These are phyloP conservation scores for Globisporangium mamillatum DNA, from an alignment of 352 stramenopile species.

Conservation along the genomic window DNA sequence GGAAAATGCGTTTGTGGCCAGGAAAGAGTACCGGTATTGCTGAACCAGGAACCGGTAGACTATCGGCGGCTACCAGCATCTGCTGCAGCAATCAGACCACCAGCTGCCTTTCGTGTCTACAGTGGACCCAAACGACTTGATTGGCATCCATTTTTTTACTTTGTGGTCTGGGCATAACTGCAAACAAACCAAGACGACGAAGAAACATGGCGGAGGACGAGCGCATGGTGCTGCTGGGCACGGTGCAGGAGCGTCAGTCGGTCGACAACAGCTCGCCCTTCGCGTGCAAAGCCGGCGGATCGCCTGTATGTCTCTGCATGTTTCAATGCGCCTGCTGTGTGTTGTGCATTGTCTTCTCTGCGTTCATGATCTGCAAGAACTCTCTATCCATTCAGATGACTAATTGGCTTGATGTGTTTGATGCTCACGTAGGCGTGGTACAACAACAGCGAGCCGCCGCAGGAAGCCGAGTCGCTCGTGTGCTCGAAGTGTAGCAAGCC, in stretches of 20 bases:
- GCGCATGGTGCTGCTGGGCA: conserved; percentile 62
- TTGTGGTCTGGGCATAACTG: background rate
- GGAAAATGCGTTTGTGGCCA: conserved; percentile 4
- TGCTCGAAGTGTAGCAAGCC: conserved; percentile 57
- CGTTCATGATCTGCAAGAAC: background rate
- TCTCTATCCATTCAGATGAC: background rate
- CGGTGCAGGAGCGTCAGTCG: conserved; percentile 59
- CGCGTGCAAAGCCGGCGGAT: conserved; percentile 76
- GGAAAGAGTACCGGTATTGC: background rate
- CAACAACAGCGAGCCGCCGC: conserved; percentile 25
- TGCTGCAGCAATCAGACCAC: no score
- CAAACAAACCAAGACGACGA: background rate
- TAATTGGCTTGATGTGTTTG: background rate
- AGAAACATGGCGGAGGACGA: conserved; percentile 36
- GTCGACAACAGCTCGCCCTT: conserved; percentile 67
- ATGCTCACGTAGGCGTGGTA: conserved; percentile 49
- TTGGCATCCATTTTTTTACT: background rate
- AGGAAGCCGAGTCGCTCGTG: conserved; percentile 33
- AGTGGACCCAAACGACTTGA: background rate
- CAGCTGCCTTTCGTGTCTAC: no score
- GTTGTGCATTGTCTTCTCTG: conserved; percentile 1
- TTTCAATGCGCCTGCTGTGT: background rate
- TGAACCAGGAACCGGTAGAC: no score
- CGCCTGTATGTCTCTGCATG: conserved; percentile 35
- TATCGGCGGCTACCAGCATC: no score